phyloP scores from a whole-genome alignment of 2,329 filamentous ascomycete genomes.

The Aspergillus novoparasiticus region DNA sequence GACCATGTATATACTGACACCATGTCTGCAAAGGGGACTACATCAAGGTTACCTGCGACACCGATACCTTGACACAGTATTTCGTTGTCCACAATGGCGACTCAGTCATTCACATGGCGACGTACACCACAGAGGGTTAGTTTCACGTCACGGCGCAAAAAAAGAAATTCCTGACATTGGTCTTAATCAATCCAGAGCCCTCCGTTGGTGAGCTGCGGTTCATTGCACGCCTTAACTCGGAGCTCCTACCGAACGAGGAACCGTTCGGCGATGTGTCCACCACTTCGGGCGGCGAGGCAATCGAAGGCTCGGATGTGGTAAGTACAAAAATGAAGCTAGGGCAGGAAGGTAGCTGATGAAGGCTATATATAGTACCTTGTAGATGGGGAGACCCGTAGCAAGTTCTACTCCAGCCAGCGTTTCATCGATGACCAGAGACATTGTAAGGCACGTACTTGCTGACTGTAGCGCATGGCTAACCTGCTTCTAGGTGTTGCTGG shows the following conservation, averaged over 20 bases:
- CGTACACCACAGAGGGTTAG: slow-evolving; percentile 57
- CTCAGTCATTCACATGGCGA: slow-evolving; percentile 62
- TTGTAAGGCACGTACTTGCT: slow-evolving; percentile 42
- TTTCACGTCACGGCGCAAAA: slow-evolving; percentile 5
- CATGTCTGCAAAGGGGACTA: slow-evolving; percentile 41
- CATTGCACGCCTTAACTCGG: slow-evolving; percentile 61
- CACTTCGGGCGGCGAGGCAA: slow-evolving; percentile 54
- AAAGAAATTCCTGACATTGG: not conserved
- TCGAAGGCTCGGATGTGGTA: slow-evolving; percentile 61
- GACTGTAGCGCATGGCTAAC: too few relatives aligned
- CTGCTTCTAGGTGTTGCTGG: slow-evolving; percentile 29
- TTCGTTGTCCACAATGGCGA: slow-evolving; percentile 64
- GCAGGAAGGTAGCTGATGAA: not conserved
- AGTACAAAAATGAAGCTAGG: slow-evolving; percentile 8
- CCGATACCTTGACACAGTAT: slow-evolving; percentile 65
- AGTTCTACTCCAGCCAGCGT: slow-evolving; percentile 70
- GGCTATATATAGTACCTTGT: slow-evolving; percentile 54
- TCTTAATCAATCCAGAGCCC: slow-evolving; percentile 43
- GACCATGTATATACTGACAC: not conserved
- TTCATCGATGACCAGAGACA: slow-evolving; percentile 70
- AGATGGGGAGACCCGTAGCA: slow-evolving; percentile 64
- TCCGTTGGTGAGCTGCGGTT: slow-evolving; percentile 64
- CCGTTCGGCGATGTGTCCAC: slow-evolving; percentile 60
- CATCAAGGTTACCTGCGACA: slow-evolving; percentile 64
- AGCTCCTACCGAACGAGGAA: slow-evolving; percentile 54